phyloP scores from a whole-genome alignment of 495 filamentous ascomycete species.

The Beverwykella pulmonaria region DNA sequence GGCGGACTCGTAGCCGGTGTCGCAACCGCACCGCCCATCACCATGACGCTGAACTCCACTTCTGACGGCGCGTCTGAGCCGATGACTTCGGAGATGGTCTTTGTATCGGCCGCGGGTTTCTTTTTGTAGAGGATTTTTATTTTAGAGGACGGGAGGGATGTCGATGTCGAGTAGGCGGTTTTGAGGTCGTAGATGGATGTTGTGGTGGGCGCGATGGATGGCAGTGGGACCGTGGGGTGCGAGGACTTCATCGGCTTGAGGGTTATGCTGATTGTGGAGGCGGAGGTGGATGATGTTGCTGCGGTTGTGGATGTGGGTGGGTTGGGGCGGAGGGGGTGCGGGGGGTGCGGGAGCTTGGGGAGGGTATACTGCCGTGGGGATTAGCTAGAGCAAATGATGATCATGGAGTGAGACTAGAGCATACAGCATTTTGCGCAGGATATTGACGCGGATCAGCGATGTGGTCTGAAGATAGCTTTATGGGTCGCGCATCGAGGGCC shows the following conservation, averaged over 20 bases:
- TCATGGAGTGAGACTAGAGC: too few relatives aligned
- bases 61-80: conserved; percentile 45
- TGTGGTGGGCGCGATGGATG: conserved; percentile 57
- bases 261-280: conserved; percentile 57
- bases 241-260: conserved; percentile 74
- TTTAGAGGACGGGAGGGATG: conserved; percentile 61
- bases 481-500: conserved; percentile 70
- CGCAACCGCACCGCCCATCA: conserved; percentile 61
- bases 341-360: conserved; percentile 43
- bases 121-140: conserved; percentile 81
- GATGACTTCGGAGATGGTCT: conserved; percentile 62
- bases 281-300: conserved; percentile 53
- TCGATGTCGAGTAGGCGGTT: conserved; percentile 56
- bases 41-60: conserved; percentile 79
- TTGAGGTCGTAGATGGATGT: conserved; percentile 78
- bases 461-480: conserved; percentile 81
- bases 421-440: conserved; percentile 69
- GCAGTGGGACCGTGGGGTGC: conserved; percentile 62
- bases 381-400: not conserved
- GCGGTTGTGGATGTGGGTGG: conserved; percentile 50
- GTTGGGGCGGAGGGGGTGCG: conserved; percentile 29
- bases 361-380: conserved; percentile 51
- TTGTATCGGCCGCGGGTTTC: conserved; percentile 75
- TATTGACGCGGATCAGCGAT: conserved; percentile 78
- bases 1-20: conserved; percentile 39